Evolutionary conservation across 2,329 filamentous ascomycete genomes (phyloP).

Genomic region (Aaosphaeria pasadenensis): DNA sequence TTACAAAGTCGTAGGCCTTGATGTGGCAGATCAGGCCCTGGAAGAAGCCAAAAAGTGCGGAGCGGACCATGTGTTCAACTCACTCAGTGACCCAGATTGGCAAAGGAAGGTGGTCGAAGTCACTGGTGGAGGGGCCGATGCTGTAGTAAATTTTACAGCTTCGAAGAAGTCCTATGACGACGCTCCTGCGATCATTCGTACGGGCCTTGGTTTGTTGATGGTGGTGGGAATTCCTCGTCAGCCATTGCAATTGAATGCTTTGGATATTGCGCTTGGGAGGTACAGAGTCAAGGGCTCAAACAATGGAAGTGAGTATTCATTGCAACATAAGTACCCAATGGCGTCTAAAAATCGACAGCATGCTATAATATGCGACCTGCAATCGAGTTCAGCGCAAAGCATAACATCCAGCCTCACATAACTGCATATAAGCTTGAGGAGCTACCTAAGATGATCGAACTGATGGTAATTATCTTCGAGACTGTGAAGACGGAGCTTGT

Average conservation of each 20-base stretch:
- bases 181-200: slow-evolving; percentile 26
- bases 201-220: slow-evolving; percentile 30
- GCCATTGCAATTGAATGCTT: slow-evolving; percentile 27
- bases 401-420: slow-evolving; percentile 29
- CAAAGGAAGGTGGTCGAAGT: slow-evolving; percentile 26
- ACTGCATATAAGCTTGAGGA: slow-evolving; percentile 27
- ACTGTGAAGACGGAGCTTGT: background rate
- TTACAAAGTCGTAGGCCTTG: slow-evolving; percentile 28
- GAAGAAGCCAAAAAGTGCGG: slow-evolving; percentile 29
- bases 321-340: background rate
- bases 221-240: slow-evolving; percentile 31
- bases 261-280: slow-evolving; percentile 28
- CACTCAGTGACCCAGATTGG: slow-evolving; percentile 24
- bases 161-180: slow-evolving; percentile 32
- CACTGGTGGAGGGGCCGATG: slow-evolving; percentile 25
- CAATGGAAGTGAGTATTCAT: slow-evolving; percentile 27
- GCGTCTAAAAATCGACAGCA: slow-evolving; percentile 23
- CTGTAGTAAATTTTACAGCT: slow-evolving; percentile 30
- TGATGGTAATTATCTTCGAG: slow-evolving; percentile 19
- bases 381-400: slow-evolving; percentile 33
- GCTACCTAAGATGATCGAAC: slow-evolving; percentile 32
- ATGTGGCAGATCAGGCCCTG: slow-evolving; percentile 26
- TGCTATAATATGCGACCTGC: slow-evolving; percentile 32
- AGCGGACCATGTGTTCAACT: slow-evolving; percentile 30
- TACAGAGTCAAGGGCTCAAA: slow-evolving; percentile 28